Evolutionary conservation across 2,329 filamentous ascomycete genomes (phyloP).

Genomic region (Penicillium sp.): DNA sequence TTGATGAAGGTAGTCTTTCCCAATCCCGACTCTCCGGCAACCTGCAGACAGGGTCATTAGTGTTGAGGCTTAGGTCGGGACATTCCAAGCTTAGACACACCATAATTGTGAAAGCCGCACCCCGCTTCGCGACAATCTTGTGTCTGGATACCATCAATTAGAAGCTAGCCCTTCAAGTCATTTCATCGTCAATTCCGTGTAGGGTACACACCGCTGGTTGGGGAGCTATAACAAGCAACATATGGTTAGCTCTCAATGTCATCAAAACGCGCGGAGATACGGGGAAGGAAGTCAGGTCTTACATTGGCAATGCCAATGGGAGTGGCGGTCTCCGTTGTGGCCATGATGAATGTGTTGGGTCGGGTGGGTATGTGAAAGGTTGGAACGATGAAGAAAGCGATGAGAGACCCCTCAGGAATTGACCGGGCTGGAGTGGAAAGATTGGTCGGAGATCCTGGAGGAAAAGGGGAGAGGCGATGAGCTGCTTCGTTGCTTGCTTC

Average conservation of each 20-base stretch:
- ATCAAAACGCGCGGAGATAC: conserved; percentile 8
- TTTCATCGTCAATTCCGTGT: conserved; percentile 35
- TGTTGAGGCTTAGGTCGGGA: conserved; percentile 5
- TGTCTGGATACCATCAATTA: conserved; percentile 56
- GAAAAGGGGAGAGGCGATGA: conserved; percentile 30
- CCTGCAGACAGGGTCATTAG: conserved; percentile 60
- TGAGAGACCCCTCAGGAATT: conserved; percentile 23
- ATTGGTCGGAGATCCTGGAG: conserved; percentile 22
- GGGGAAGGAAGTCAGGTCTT: conserved; percentile 46
- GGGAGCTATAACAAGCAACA: conserved; percentile 58
- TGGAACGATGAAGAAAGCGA: conserved; percentile 27
- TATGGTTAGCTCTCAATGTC: conserved; percentile 22
- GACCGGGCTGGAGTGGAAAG: conserved; percentile 20
- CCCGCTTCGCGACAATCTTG: conserved; percentile 80
- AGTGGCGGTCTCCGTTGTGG: conserved; percentile 64
- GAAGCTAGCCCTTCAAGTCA: conserved; percentile 20
- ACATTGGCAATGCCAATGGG: conserved; percentile 78
- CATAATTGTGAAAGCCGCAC: conserved; percentile 99
- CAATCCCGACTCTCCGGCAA: conserved; percentile 96
- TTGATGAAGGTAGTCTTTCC: conserved; percentile 99
- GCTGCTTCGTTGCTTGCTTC: conserved; percentile 33
- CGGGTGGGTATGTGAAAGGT: conserved; percentile 24
- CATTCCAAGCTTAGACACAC: conserved; percentile 58
- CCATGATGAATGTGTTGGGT: conserved; percentile 56
- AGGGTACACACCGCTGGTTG: conserved; percentile 69